A percentile compares a stretch with the other conserved stretches of the same genome.
These are phyloP conservation scores for Claviceps sp. DNA, from an alignment of 2,329 filamentous ascomycete species.

Conservation along the genomic window DNA sequence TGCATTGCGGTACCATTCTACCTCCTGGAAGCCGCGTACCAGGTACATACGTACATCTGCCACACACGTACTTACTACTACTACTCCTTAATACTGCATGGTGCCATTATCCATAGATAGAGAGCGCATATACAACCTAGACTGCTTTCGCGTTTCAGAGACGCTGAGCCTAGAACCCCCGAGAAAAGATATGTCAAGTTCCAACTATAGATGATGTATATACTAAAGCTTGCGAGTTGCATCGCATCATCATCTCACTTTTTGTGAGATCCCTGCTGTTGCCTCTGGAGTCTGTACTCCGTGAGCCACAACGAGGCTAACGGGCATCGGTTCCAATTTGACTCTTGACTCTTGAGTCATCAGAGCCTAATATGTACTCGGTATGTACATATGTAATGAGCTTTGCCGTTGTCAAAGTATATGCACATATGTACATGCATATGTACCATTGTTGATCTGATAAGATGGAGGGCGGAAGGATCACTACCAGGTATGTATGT, in stretches of 20 bases:
- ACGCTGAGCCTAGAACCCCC: not conserved
- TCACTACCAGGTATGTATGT: no score
- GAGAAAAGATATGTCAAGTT: no score
- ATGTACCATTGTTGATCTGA: conserved; percentile 2
- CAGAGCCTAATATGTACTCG: not conserved
- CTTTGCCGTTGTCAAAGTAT: not conserved
- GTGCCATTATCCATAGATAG: no score
- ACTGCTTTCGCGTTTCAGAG: not conserved
- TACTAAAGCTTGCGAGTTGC: not conserved
- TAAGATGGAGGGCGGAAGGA: conserved; percentile 1
- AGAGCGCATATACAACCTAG: not conserved
- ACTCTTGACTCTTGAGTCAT: no score
- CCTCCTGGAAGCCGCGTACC: no score
- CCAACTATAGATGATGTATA: not conserved
- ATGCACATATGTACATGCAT: no score
- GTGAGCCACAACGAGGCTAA: not conserved
- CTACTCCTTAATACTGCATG: no score
- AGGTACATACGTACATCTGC: no score
- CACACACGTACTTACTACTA: no score
- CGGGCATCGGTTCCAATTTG: not conserved
- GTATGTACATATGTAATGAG: not conserved
- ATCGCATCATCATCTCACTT: not conserved
- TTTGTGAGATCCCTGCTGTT: not conserved
- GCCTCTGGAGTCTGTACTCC: not conserved
- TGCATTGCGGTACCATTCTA: no score